Base-by-base conservation (phyloP, 352 stramenopile genomes). In the Globisporangium nodosum region DNA sequence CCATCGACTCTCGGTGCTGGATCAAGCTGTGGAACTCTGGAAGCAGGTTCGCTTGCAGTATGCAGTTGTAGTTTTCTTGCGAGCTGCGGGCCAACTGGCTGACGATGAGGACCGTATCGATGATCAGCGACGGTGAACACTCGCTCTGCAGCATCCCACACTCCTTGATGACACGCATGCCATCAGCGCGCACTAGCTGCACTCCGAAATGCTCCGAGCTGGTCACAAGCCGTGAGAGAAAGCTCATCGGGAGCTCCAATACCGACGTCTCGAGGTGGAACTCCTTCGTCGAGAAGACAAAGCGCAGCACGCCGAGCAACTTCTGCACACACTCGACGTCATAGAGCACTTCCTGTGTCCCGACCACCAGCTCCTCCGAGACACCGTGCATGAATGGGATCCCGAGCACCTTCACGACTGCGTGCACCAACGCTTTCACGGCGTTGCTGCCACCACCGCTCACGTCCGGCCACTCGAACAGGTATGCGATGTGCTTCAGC, bases 81-180 rank as follows among this genome's bases (percentile, higher is more conserved):
- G 80, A 91, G n/a, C 54, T 78, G 7, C 90, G 76, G 1, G 90
- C 92, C 4, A 98, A 61, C 57, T 98, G 92, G 56, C 74, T 96
- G 8, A 95, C 54, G 35, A 97, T 94, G 24, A 94, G 60, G 3
- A 98, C 69, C 5, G 81, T 85, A 63, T 90, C 75, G 33, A 94
- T 81, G 40, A 93, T 73, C 15, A 96, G 57, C 16, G 77, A 87
- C 2, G 81, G 69, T 1, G 79, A 83, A 21, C 68, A 78, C 21
- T 39, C 71, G 27, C 31, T 62, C 6, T 53, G 47, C 3, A 92
- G 49, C 71, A 92, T 86, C 0, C 68, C 70, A 56, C 82, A 87
- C 31, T 83, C 77, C 49, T 90, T 88, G 58, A 94, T 73, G n/a
- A 88, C 66, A 6, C 60, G 20, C 52, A 94, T 75, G 2, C 86